Conservation (phyloP, 192 early-diverging fungal genomes). For the Endogone sp. region DNA sequence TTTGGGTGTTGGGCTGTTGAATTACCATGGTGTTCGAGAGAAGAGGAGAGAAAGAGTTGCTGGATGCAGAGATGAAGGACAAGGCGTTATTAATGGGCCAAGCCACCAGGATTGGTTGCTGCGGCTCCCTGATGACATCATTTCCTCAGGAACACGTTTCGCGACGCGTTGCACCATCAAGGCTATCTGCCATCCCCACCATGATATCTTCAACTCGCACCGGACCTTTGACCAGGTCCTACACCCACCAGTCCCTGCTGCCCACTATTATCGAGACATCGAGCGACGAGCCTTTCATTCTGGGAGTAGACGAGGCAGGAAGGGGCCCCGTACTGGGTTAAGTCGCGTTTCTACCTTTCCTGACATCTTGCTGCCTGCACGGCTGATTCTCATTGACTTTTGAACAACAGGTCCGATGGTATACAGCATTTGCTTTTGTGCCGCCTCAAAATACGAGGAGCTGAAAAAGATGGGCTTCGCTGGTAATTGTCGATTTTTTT, state of each 20-base stretch:
- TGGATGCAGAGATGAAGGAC: background rate
- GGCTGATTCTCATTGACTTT: background rate
- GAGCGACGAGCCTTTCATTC: constrained; percentile 37
- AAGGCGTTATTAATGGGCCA: no score
- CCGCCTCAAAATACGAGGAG: constrained; percentile 53
- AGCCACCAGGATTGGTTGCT: no score
- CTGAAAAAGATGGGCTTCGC: constrained; percentile 78
- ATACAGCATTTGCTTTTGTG: constrained; percentile 85
- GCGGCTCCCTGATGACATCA: no score
- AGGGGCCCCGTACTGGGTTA: constrained; percentile 88
- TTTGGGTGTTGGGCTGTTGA: constrained; percentile 35
- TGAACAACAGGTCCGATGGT: constrained; percentile 84
- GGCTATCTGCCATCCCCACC: no score
- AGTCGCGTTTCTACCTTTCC: background rate
- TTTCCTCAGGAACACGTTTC: no score
- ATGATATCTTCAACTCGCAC: constrained; percentile 9
- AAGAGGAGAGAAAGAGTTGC: background rate
- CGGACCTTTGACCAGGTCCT: constrained; percentile 33
- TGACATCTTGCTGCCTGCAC: no score
- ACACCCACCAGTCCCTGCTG: constrained; percentile 32
- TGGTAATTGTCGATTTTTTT: constrained; percentile 38
- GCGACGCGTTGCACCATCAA: no score
- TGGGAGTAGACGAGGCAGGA: constrained; percentile 98
- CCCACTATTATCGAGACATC: constrained; percentile 8
- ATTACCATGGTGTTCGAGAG: constrained; percentile 22